Base-by-base conservation (phyloP, 1,284 basidiomycete genomes). In the Cutaneotrichosporon spelunceum region DNA sequence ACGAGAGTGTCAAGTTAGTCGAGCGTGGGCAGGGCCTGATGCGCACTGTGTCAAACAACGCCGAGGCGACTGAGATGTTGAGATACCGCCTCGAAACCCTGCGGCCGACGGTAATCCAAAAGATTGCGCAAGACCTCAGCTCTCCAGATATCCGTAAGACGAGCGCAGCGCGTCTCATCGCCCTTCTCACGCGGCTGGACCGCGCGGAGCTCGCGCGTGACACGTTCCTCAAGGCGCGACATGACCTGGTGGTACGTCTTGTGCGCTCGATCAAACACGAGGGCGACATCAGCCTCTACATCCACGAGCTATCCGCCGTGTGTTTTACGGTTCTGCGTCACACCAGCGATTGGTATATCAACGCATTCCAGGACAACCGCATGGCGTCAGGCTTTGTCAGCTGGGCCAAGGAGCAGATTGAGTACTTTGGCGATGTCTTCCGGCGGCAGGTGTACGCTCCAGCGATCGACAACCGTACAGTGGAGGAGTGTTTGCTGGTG, bases 261-360 rank as follows among this genome's bases (percentile, higher is more conserved):
- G 85, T 91, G 14, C 83, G 94, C 48, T 87, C 87, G 72, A 96
- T 98, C 73, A 85, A 86, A 58, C 95, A 94, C 69, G 93, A 97
- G 71, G 95, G 95, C 1, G 88, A 95, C 70, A 73, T 78, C 59
- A 70, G 67, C 23, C 66, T 77, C 13, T 81, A 79, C 60, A 72
- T 80, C 57, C 72, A 70, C 62, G 79, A 79, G 62, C 66, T 81
- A 26, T 74, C 75, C 10, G 70, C 79, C 21, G 78, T 80, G 11
- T 78, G 74, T 52, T 80, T 79, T 58, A 80, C 78, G 11, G 69
- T 79, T 16, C 64, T 80, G 21, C 70, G 76, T 23, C 75, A 99
- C 74, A 97, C 94, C 1, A 90, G 90, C 45, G 95, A 99, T 77
- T 99, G 95, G 96, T 99, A 93, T 78, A 84, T 97, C 73, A 88